Evolutionary conservation across 2,329 filamentous ascomycete species (phyloP), one percentile per base, ranked within the genome.

Genomic region (Aspergillus alliaceus): DNA sequence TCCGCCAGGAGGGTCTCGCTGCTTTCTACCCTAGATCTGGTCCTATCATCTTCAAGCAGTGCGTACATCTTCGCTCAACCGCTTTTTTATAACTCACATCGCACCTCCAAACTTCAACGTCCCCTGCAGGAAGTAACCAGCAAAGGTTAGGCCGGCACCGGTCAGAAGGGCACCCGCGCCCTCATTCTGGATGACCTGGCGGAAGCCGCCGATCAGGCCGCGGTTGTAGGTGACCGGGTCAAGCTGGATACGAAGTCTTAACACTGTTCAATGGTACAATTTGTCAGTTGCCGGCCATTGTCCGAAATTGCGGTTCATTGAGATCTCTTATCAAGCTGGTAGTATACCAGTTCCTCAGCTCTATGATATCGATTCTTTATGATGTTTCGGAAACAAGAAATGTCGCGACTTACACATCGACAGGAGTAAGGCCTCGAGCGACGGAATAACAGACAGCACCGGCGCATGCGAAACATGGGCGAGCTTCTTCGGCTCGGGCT

Each of bases 391-490:
- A n/a, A n/a, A n/a, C n/a, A n/a, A n/a, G n/a, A n/a, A n/a, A n/a
- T n/a, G n/a, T n/a, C n/a, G n/a, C 57, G 60, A 90, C 93, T 80
- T 95, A 98, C 93, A 99, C 95, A 90, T 99, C 95, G 79, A 99
- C 92, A 75, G 95, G 95, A 69, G 95, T 99, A 72, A 98, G 87
- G 79, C 93, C 95, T 86, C 99, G 95, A 75, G 95, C 99, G 82
- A 98, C 83, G 70, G 93, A 95, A 82, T 95, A 99, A 88, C 95
- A 97, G 84, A 98, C 83, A 71, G 95, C 95, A 81, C 95, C 95
- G 72, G 95, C 93, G 72, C 98, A 90, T 81, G 95, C 93, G 83
- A 97, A 97, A 80, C 91, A n/a, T n/a, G n/a, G n/a, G n/a, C n/a
- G n/a, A n/a, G n/a, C n/a, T n/a, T n/a, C n/a, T n/a, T n/a, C n/a